Evolutionary conservation across 768 basidiomycete species (phyloP).

Genomic region (Suillus decipiens): DNA sequence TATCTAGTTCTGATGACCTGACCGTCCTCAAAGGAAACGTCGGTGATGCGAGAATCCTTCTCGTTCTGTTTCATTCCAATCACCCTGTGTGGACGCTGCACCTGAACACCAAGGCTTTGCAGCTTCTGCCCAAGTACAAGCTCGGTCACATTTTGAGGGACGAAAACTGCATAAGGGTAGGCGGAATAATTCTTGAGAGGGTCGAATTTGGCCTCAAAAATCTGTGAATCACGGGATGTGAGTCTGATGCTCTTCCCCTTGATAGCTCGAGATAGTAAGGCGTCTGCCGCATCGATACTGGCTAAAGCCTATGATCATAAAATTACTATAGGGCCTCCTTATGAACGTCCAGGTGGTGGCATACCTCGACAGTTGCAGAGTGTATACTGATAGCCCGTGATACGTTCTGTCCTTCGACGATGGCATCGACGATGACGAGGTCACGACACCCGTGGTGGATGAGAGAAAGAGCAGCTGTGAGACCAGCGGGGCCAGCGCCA

Average conservation of each 20-base stretch:
- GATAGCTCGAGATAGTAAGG: slow-evolving; percentile 31
- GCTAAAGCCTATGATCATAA: slow-evolving; percentile 44
- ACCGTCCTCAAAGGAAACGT: slow-evolving; percentile 50
- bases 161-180: slow-evolving; percentile 43
- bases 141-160: slow-evolving; percentile 49
- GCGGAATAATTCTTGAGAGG: slow-evolving; percentile 41
- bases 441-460: slow-evolving; percentile 28
- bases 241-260: slow-evolving; percentile 30
- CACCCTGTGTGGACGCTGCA: slow-evolving; percentile 42
- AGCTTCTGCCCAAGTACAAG: slow-evolving; percentile 38
- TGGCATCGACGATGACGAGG: slow-evolving; percentile 42
- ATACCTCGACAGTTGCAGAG: slow-evolving; percentile 49
- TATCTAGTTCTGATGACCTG: slow-evolving; percentile 44
- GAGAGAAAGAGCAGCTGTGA: slow-evolving; percentile 49
- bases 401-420: slow-evolving; percentile 27
- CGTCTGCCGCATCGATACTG: slow-evolving; percentile 38
- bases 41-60: slow-evolving; percentile 29
- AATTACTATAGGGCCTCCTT: neutral
- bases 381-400: slow-evolving; percentile 47
- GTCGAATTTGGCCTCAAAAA: slow-evolving; percentile 34
- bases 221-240: slow-evolving; percentile 29
- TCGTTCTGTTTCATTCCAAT: slow-evolving; percentile 36
- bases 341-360: slow-evolving; percentile 3
- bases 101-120: slow-evolving; percentile 31
- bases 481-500: slow-evolving; percentile 52